A percentile compares a stretch with the other conserved stretches of the same genome.
These are phyloP conservation scores for Amesomyces nigricolor DNA, from an alignment of 2,329 filamentous ascomycete species.

Conservation along the genomic window DNA sequence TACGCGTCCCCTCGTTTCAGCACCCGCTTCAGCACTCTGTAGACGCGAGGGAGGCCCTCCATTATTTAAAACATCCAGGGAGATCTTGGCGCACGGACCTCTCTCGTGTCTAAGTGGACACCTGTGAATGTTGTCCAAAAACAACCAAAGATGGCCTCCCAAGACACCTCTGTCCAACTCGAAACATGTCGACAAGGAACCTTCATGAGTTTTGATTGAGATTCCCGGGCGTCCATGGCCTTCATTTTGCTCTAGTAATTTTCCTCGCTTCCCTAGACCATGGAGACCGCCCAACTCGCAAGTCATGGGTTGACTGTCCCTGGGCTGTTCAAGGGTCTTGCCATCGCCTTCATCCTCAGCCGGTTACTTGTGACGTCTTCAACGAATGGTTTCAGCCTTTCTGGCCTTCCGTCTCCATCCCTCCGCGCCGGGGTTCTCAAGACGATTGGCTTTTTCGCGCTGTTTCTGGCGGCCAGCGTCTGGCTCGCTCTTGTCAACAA, in stretches of 20 bases:
- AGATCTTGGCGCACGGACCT: neutral
- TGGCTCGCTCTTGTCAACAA: constrained; percentile 39
- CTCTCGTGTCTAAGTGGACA: no score
- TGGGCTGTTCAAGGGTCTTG: constrained; percentile 20
- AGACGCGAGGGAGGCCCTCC: no score
- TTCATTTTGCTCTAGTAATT: constrained; percentile 1
- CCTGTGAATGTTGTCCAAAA: no score
- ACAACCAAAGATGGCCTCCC: neutral
- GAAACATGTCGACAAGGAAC: no score
- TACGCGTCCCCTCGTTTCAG: no score
- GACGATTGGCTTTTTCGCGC: constrained; percentile 13
- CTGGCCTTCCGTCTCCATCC: neutral
- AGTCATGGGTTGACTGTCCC: neutral
- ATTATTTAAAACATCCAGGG: no score
- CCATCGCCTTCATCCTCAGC: constrained; percentile 4
- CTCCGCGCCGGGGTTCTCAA: neutral
- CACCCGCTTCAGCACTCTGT: no score
- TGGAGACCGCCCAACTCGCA: constrained; percentile 13
- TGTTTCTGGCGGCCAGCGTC: constrained; percentile 29
- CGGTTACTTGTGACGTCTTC: neutral
- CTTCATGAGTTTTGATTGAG: neutral
- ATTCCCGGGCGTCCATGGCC: neutral
- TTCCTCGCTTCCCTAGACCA: neutral
- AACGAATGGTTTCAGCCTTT: neutral
- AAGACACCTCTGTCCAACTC: no score